phyloP scores from a whole-genome alignment of 73 alveolate species.

The Symbiodinium natans region DNA sequence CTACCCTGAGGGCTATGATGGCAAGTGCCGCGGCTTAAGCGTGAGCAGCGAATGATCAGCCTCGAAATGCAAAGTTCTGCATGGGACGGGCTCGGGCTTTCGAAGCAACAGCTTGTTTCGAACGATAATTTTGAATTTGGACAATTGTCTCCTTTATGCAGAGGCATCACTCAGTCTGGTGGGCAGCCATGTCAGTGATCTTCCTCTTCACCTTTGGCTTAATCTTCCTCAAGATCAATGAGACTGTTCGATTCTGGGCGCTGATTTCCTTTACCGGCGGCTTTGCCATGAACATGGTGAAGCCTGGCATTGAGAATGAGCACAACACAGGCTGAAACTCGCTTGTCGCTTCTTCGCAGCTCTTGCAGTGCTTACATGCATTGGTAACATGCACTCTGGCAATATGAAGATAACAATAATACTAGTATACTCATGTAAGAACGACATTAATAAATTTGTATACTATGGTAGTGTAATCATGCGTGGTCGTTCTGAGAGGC shows the following conservation, averaged over 20 bases:
- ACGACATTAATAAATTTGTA: too few relatives aligned
- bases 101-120: too few relatives aligned
- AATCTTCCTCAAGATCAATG: constrained; percentile 10
- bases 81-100: too few relatives aligned
- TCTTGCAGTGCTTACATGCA: too few relatives aligned
- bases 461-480: too few relatives aligned
- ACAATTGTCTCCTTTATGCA: neutral
- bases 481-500: too few relatives aligned
- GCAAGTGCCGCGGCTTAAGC: neutral
- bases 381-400: too few relatives aligned
- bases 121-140: neutral
- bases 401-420: too few relatives aligned
- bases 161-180: neutral
- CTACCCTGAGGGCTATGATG: constrained; percentile 62
- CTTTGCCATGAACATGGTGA: constrained; percentile 59
- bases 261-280: constrained; percentile 62
- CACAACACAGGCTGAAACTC: neutral
- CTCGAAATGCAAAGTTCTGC: neutral
- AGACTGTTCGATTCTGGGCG: constrained; percentile 86
- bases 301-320: constrained; percentile 33
- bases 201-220: constrained; percentile 26
- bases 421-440: too few relatives aligned
- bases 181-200: constrained; percentile 38
- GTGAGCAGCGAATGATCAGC: neutral
- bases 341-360: too few relatives aligned